Base-by-base conservation (phyloP, 2,329 filamentous ascomycete genomes). In the Exserohilum turcica region DNA sequence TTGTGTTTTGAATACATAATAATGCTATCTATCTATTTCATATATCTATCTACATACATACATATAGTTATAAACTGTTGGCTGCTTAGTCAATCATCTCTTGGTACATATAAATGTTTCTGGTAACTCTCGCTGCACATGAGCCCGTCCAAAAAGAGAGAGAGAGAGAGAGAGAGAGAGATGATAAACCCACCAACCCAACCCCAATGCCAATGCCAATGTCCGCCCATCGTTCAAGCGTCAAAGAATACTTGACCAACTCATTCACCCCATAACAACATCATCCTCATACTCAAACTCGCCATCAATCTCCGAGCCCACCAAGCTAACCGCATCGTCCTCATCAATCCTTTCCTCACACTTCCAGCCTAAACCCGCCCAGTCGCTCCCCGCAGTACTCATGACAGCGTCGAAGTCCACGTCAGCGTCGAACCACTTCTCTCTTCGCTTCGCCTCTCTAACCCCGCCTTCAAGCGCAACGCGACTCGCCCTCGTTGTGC, bases 391-490 rank as follows among this genome's bases (percentile, higher is more conserved):
- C 0, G 70, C 78, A 6, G 91, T 93, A n/a, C 76, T 77, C 75
- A 91, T 79, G 2, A 93, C 85, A 18, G 82, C 75, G 1, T 78
- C 71, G 3, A 85, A 78, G 63, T 89, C 86, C 8, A 90, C 71
- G 9, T 79, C 77, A 3, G 81, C 78, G 0, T 82, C 78, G 66
- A 95, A 93, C 80, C 91, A 94, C 53, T 81, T 82, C 55, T 93
- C 89, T 43, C 84, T 80, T 36, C 90, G 81, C 6, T 86, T 90
- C 2, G 78, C 84, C 27, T 81, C 80, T 56, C 91, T 83, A 48
- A 83, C 80, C 1, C 89, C 87, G 12, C 90, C 90, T 70, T 94
- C 91, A 0, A 92, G 76, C 0, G 91, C 91, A 31, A 89, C 90
- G 48, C 88, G 82, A 42, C 89, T 89, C 42, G 88, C 85, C 48